Evolutionary conservation across 495 filamentous ascomycete species (phyloP), one percentile per base, ranked within the genome.

Genomic region (Penicillium steckii): DNA sequence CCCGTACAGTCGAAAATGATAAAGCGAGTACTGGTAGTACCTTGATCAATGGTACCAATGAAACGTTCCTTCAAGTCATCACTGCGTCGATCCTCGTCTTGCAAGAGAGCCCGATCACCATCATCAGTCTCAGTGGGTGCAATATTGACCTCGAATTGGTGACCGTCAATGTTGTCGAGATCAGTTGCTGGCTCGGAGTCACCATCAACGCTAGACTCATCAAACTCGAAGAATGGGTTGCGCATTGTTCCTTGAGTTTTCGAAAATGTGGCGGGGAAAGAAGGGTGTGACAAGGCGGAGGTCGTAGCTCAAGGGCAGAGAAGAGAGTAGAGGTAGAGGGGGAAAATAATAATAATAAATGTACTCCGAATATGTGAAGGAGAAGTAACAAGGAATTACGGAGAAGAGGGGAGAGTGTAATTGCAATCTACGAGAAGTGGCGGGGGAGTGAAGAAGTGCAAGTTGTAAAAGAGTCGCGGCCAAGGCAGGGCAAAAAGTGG

Each of bases 1-100:
- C 91, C 91, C 18, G 80, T 76, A 51, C 83, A 80, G 68, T 96
- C 84, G 70, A 97, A 96, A 52, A 97, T 91, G 49, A 97, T 77
- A 66, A 96, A 96, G 13, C 93, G 84, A 26, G 93, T 90, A 57
- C 89, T 95, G 12, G 93, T 96, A 6, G 93, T 97, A 19, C 93
- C 93, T 62, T 93, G 89, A 64, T 97, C 93, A 62, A 97, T 93
- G 22, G 85, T 80, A 33, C 84, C 86, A 38, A 88, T 82, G 64
- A 82, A 89, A 8, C 72, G 72, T 27, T 72, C 56, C 49, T 72
- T 73, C 22, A 77, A 58, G 27, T 70, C 66, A 30, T 68, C 71
- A 13, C 46, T 48, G 18, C 61, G 63, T 27, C 54, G 61, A 1
- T 62, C 57, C 43, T 75, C 71, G 27, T 75, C 59, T 48, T 75